A percentile compares a stretch with the other conserved stretches of the same genome.
Conservation (phyloP, 176 grass and related monocot species). For the Dactylis glomerata region DNA sequence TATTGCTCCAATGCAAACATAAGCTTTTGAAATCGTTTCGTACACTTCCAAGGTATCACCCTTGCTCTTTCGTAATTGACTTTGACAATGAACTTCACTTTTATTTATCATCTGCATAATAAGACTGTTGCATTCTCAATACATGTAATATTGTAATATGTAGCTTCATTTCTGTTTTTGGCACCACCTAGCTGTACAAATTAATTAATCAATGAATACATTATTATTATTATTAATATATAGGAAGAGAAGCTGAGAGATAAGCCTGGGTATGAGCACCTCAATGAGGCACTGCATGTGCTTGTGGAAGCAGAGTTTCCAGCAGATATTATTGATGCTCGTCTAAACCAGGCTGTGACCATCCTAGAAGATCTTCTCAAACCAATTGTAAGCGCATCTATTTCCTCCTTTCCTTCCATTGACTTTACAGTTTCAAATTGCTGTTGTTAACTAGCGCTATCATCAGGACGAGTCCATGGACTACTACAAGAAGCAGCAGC, state of each 20-base stretch:
- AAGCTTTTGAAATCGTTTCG: background rate
- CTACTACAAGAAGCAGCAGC: constrained; percentile 95
- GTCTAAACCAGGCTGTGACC: constrained; percentile 77
- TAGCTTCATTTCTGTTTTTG: background rate
- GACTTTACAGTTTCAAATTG: background rate
- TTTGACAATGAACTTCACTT: constrained; percentile 5
- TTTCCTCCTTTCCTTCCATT: background rate
- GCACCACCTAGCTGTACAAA: background rate
- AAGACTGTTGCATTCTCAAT: background rate
- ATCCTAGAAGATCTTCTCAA: constrained; percentile 94
- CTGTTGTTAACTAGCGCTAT: constrained; percentile 6
- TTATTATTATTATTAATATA: constrained; percentile 7
- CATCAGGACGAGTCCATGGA: constrained; percentile 95
- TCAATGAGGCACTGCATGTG: constrained; percentile 93
- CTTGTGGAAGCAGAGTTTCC: constrained; percentile 96
- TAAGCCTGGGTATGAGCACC: constrained; percentile 97
- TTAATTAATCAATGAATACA: constrained; percentile 19
- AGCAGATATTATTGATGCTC: constrained; percentile 73
- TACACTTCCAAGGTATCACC: background rate
- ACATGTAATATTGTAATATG: background rate
- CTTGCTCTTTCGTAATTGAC: background rate
- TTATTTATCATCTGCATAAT: background rate
- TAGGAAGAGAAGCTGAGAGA: constrained; percentile 98
- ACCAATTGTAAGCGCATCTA: constrained; percentile 61
- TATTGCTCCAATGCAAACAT: background rate